These are phyloP conservation scores for Glonium stellatum DNA, from an alignment of 495 filamentous ascomycete genomes.

Conservation along the genomic window DNA sequence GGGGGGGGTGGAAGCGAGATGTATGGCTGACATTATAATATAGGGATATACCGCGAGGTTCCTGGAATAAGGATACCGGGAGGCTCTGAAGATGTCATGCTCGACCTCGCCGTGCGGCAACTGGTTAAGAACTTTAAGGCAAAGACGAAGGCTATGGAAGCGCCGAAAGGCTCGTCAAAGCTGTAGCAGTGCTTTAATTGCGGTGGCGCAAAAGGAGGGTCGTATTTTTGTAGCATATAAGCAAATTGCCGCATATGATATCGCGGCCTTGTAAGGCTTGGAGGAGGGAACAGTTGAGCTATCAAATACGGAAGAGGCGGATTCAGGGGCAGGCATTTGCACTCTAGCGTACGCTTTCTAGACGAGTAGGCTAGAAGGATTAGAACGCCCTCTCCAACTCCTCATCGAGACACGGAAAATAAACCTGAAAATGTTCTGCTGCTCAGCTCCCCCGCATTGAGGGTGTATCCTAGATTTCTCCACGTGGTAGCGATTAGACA, in stretches of 20 bases:
- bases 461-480: not conserved
- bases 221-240: not conserved
- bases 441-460: not conserved
- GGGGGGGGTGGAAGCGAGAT: not conserved
- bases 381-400: no score
- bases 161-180: slow-evolving; percentile 32
- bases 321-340: no score
- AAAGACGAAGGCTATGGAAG: slow-evolving; percentile 55
- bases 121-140: slow-evolving; percentile 63
- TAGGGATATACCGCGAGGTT: slow-evolving; percentile 60
- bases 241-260: not conserved
- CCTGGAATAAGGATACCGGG: slow-evolving; percentile 58
- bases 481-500: not conserved
- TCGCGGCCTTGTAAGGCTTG: no score
- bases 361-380: no score
- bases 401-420: not conserved
- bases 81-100: slow-evolving; percentile 67
- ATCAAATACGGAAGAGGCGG: no score
- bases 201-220: not conserved
- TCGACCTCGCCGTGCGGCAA: slow-evolving; percentile 64
- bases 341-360: no score
- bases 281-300: no score
- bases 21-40: slow-evolving; percentile 4
- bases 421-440: not conserved
- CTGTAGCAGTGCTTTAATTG: slow-evolving; percentile 10